Base-by-base conservation (phyloP, 192 early-diverging fungal genomes). In the Mortierella antarctica region DNA sequence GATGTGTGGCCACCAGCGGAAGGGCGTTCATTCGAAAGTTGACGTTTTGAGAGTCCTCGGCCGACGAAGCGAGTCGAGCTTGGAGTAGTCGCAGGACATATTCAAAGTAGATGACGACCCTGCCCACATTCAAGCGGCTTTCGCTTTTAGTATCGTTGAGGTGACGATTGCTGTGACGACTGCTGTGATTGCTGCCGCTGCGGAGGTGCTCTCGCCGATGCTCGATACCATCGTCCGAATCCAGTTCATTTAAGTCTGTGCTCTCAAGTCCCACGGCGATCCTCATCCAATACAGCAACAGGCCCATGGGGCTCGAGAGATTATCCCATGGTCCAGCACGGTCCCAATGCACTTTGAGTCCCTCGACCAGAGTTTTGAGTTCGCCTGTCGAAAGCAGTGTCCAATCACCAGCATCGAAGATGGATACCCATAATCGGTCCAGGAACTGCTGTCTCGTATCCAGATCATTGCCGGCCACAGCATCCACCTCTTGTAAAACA, bases 231-330 rank as follows among this genome's bases (percentile, higher is more conserved):
- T 55, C 57, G 2, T 63, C 60, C 14, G 49, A 20, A 42, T 52
- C 75, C 20, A 69, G 20, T 6, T 65, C 74, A 7, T 52, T 47
- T 42, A 70, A n/a, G n/a, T 65, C 44, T 3, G 55, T 67, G 23
- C 57, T 70, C 46, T 80, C 77, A 18, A 80, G 54, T 4, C 77
- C 77, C 0, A 80, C 77, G 4, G 77, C 65, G 45, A 80, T 55
- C 12, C 77, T 44, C 77, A 80, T 71, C 77, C 77, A 80, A 31
- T 80, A 71, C 0, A 80, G 70, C 14, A 72, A 10, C 40, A 67
- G 14, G 2, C 77, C 77, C 4, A 80, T 14, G 8, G 77, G 65
- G 15, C 46, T 72, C 0, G 70, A 51, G n/a, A 62, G 47, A 15
- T 71, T 60, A 54, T 80, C 65, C 77, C 77, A 80, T 42, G 21